Evolutionary conservation across 345 rosid species (phyloP).

Genomic region (Citrus unshiu): DNA sequence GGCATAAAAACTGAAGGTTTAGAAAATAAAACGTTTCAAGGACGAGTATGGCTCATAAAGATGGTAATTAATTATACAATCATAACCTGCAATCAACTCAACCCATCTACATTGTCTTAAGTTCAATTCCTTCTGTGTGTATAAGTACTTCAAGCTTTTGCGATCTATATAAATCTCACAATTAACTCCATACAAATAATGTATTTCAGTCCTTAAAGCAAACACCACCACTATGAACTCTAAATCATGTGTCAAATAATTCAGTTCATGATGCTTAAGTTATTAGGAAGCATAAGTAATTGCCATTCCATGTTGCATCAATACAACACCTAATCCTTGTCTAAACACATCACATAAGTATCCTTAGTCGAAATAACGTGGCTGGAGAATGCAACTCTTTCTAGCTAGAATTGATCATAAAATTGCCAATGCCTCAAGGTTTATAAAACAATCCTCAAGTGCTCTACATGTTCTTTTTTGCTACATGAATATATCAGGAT

Average conservation of each 20-base stretch:
- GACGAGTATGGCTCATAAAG: no score
- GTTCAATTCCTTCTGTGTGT: no score
- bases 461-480: background rate
- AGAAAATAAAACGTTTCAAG: no score
- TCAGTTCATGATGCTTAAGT: background rate
- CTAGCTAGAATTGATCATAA: background rate
- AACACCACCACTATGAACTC: background rate
- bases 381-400: background rate
- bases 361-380: background rate
- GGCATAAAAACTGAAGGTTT: no score
- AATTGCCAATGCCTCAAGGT: background rate
- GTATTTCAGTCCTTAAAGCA: background rate
- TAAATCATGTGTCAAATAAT: background rate
- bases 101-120: no score
- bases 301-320: background rate
- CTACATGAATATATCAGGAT: background rate
- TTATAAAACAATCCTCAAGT: background rate
- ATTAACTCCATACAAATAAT: background rate
- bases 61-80: background rate
- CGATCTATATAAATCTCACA: no score
- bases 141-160: no score
- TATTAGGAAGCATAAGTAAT: background rate
- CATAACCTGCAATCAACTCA: no score
- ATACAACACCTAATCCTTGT: background rate
- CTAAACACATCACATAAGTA: background rate